Evolutionary conservation across 2,329 filamentous ascomycete species (phyloP), one percentile per base, ranked within the genome.

Genomic region (Neocucurbitaria cava): DNA sequence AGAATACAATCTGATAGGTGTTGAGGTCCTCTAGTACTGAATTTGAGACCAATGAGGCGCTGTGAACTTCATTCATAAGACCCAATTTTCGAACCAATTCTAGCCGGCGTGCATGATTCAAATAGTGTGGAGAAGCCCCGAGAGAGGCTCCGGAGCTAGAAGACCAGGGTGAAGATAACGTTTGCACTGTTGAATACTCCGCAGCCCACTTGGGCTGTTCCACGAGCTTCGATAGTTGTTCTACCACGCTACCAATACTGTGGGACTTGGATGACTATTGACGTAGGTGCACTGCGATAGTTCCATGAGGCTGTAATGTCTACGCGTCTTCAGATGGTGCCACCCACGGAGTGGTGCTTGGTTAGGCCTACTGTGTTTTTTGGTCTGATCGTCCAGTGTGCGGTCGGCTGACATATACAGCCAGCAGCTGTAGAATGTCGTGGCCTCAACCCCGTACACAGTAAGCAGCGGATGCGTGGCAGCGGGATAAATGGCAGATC

Each of bases 401-500:
- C 28, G 10, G 28, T 31, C 28, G 28, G 8, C 28, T 15, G 13
- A 31, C 28, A 31, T 3, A 31, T 7, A 15, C 8, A 31, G 28
- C 5, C 28, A 15, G 11, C 8, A 31, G 28, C n/a, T n/a, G n/a
- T n/a, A n/a, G n/a, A n/a, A n/a, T n/a, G n/a, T n/a, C n/a, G n/a
- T n/a, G n/a, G n/a, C n/a, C n/a, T n/a, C n/a, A n/a, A n/a, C n/a
- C n/a, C n/a, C n/a, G n/a, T n/a, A n/a, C n/a, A n/a, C n/a, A 23
- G n/a, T 4, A 5, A 15, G 15, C 20, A n/a, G 21, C 38, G 21
- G 6, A 23, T 23, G 20, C 13, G 20, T 23, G n/a, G 21, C 21
- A 33, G 40, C 23, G 8, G 13, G 11, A 26, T 31, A 43, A 7
- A 18, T 21, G 21, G 54, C 23, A 41, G 56, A 53, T 57, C 56